Percentiles rank a stretch among this genome's conserved stretches.
Evolutionary conservation across 208 protist species (phyloP).

Genomic region (Phytomonas sp.): DNA sequence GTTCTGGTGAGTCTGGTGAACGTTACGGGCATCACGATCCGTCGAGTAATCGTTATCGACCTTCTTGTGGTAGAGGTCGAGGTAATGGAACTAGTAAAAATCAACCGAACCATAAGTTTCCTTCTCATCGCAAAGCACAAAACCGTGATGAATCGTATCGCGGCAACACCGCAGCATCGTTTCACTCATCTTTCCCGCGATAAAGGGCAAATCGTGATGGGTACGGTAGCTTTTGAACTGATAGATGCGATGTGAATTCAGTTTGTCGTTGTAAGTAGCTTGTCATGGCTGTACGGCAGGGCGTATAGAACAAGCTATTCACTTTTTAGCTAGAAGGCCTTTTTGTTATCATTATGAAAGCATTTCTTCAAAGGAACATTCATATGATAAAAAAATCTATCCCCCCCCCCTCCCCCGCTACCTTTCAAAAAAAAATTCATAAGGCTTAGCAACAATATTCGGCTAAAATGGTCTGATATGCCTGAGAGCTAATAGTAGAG

Average conservation of each 20-base stretch:
- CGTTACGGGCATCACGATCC: not conserved
- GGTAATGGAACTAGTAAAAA: not conserved
- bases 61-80: not conserved
- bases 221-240: not conserved
- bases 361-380: no score
- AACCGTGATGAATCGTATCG: not conserved
- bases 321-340: not conserved
- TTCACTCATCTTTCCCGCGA: slow-evolving; percentile 7
- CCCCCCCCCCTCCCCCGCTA: no score
- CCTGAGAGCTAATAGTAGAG: no score
- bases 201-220: not conserved
- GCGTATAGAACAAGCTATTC: not conserved
- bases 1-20: not conserved
- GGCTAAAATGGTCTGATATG: no score
- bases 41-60: not conserved
- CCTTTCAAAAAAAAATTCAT: no score
- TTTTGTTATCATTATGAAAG: not conserved
- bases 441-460: no score
- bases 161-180: not conserved
- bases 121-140: slow-evolving; percentile 1
- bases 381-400: no score
- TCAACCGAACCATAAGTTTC: slow-evolving; percentile 8
- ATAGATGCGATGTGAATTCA: not conserved
- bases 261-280: not conserved
- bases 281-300: not conserved